Percentiles rank a stretch among this genome's conserved stretches.
phyloP scores from a whole-genome alignment of 2,329 filamentous ascomycete species.

The Calcarisporium arbuscula region DNA sequence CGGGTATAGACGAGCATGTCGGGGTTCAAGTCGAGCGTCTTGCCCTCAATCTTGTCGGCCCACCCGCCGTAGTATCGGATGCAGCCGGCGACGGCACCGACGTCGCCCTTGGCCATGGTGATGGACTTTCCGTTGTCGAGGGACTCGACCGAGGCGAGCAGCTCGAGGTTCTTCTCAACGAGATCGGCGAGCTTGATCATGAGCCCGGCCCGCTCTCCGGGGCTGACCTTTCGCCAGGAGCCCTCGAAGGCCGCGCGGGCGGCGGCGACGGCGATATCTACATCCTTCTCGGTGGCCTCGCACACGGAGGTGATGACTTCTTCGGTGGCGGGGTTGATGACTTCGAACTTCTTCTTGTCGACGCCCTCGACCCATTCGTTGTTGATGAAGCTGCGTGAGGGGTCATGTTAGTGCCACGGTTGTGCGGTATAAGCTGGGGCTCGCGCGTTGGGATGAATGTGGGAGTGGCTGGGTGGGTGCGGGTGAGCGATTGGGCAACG shows the following conservation, averaged over 20 bases:
- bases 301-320: conserved; percentile 76
- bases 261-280: conserved; percentile 72
- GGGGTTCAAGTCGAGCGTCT: conserved; percentile 72
- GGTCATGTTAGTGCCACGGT: conserved; percentile 16
- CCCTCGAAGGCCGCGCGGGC: conserved; percentile 82
- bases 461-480: too few species aligned
- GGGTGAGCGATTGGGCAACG: not conserved
- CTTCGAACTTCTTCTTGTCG: conserved; percentile 86
- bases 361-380: conserved; percentile 76
- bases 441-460: not conserved
- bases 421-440: not conserved
- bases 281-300: conserved; percentile 84
- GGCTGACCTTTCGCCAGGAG: conserved; percentile 60
- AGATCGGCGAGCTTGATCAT: conserved; percentile 75
- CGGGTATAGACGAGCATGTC: conserved; percentile 78
- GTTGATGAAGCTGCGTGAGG: conserved; percentile 68
- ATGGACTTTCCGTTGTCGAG: conserved; percentile 85
- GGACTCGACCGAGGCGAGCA: conserved; percentile 75
- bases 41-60: conserved; percentile 87
- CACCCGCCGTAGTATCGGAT: conserved; percentile 74
- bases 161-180: conserved; percentile 69
- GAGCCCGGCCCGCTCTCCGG: conserved; percentile 62
- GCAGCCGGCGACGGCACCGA: conserved; percentile 59
- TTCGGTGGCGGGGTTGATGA: conserved; percentile 82
- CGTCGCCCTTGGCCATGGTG: conserved; percentile 68